A percentile compares a stretch with the other conserved stretches of the same genome.
Conservation (phyloP, 192 early-diverging fungal species). For the Rhizophagus sp. region DNA sequence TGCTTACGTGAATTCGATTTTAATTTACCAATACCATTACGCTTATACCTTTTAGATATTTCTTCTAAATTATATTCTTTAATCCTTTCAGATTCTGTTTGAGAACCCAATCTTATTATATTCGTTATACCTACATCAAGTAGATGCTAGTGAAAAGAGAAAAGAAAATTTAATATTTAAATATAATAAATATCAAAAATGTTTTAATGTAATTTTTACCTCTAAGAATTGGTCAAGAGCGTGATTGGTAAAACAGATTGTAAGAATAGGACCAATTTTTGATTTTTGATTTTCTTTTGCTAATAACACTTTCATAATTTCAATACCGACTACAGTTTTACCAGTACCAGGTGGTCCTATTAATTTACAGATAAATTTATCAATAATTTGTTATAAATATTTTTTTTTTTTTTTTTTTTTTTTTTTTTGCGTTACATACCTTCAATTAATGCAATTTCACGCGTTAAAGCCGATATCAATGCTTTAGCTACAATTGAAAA, state of each 20-base stretch:
- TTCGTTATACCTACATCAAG: neutral
- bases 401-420: no score
- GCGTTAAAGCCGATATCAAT: constrained; percentile 47
- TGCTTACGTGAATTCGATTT: neutral
- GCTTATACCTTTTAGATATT: neutral
- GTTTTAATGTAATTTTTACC: neutral
- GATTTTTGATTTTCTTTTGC: constrained; percentile 31
- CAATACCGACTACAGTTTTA: constrained; percentile 55
- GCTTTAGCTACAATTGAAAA: constrained; percentile 32
- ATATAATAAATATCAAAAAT: no score
- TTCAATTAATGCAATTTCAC: constrained; percentile 57
- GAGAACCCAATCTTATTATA: constrained; percentile 52
- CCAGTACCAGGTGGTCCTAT: constrained; percentile 50
- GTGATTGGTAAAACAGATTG: constrained; percentile 49
- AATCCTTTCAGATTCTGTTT: constrained; percentile 37
- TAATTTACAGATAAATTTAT: no score
- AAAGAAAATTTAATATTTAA: constrained; percentile 7
- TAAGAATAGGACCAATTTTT: constrained; percentile 46
- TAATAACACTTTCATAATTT: constrained; percentile 45
- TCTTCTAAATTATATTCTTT: constrained; percentile 30
- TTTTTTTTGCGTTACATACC: constrained; percentile 14
- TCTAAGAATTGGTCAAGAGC: neutral
- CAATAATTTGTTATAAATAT: no score
- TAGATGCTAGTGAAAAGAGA: neutral
- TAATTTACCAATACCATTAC: neutral